phyloP scores from a whole-genome alignment of 2,329 filamentous ascomycete species.

The Colletotrichum sp. region DNA sequence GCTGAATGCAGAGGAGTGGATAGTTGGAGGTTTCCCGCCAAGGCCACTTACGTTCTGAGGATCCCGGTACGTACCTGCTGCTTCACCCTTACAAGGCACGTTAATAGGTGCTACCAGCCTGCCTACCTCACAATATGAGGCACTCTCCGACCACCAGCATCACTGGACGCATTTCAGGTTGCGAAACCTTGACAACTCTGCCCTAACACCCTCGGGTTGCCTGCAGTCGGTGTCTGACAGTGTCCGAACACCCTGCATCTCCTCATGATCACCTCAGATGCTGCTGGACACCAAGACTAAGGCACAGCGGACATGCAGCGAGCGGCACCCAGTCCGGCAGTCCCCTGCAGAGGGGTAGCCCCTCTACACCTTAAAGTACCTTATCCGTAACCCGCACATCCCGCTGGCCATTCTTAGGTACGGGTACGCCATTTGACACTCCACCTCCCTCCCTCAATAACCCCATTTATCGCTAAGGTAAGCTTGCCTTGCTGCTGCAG shows the following conservation, averaged over 20 bases:
- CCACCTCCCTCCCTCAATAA: neutral
- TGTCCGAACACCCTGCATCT: neutral
- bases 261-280: neutral
- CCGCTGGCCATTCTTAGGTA: neutral
- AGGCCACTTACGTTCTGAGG: constrained; percentile 3
- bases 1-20: constrained; percentile 19
- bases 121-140: neutral
- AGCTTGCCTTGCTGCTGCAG: neutral
- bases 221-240: neutral
- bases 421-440: neutral
- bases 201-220: neutral
- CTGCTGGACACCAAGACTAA: neutral
- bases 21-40: constrained; percentile 21
- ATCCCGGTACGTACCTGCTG: constrained; percentile 13
- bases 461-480: neutral
- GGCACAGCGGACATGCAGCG: neutral
- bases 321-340: neutral
- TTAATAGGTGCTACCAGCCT: neutral
- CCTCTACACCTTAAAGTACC: constrained; percentile 5
- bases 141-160: neutral
- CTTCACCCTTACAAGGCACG: neutral
- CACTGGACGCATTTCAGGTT: neutral
- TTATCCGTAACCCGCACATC: constrained; percentile 13
- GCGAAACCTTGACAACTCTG: neutral
- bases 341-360: constrained; percentile 11